Percentiles rank a stretch among this genome's conserved stretches.
These are phyloP conservation scores for Mycena albidolilacea DNA, from an alignment of 768 basidiomycete genomes.

Conservation along the genomic window DNA sequence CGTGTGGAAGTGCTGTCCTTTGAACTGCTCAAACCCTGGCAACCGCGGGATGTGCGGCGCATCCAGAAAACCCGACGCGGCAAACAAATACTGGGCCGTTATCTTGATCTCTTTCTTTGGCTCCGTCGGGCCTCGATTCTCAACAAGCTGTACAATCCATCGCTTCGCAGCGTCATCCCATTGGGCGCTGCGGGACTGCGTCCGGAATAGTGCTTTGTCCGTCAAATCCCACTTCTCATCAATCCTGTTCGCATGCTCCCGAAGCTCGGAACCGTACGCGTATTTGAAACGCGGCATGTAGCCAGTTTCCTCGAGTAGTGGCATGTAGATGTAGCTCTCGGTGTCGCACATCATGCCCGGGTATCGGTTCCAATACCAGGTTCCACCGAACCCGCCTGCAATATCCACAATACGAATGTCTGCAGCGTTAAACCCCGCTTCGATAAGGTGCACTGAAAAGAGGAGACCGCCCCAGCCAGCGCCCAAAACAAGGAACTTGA, in stretches of 20 bases:
- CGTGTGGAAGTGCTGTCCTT: slow-evolving; percentile 34
- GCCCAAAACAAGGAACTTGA: slow-evolving; percentile 31
- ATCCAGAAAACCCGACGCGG: slow-evolving; percentile 10
- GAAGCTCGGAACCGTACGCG: slow-evolving; percentile 36
- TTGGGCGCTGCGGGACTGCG: not conserved
- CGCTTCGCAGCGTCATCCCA: slow-evolving; percentile 24
- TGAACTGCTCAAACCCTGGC: slow-evolving; percentile 21
- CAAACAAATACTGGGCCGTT: slow-evolving; percentile 17
- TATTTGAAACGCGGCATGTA: slow-evolving; percentile 39
- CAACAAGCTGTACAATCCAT: slow-evolving; percentile 16
- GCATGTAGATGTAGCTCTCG: slow-evolving; percentile 42
- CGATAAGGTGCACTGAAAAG: slow-evolving; percentile 29
- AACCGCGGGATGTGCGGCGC: slow-evolving; percentile 32
- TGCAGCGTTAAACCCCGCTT: slow-evolving; percentile 29
- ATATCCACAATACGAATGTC: slow-evolving; percentile 36
- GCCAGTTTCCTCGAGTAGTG: slow-evolving; percentile 40
- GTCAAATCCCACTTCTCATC: slow-evolving; percentile 34
- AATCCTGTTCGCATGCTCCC: slow-evolving; percentile 37
- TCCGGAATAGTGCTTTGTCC: slow-evolving; percentile 35
- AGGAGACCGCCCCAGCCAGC: slow-evolving; percentile 26
- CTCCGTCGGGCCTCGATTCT: slow-evolving; percentile 19
- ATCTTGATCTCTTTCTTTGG: not conserved
- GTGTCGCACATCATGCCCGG: slow-evolving; percentile 43
- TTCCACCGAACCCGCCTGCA: slow-evolving; percentile 40
- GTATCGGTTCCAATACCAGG: slow-evolving; percentile 43